Base-by-base conservation (phyloP, 1,284 basidiomycete species). In the Ceratobasidium sp. region DNA sequence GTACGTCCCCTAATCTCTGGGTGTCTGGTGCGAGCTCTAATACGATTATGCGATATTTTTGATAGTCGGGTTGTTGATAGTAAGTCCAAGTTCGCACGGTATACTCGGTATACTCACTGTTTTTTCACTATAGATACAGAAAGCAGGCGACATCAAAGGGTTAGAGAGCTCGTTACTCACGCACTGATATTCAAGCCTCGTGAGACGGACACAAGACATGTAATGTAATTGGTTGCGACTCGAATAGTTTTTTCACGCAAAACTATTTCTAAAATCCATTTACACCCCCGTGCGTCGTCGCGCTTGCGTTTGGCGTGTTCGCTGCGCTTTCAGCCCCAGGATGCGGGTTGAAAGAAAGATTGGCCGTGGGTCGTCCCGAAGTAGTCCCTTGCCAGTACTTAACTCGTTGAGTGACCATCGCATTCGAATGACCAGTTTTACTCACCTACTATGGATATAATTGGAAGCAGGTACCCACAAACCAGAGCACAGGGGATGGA, bases 401-500 rank as follows among this genome's bases (percentile, higher is more conserved):
- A 52, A 46, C n/a, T 6, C 19, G 59, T 49, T 2, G 40, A 19
- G 5, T n/a, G 29, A 4, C 9, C 43, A 8, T 9, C 15, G 6
- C 6, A n/a, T 49, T 44, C 22, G 37, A 66, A 40, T 44, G 32
- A 19, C 8, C 8, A 37, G 37, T 37, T 37, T 37, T 37, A 37
- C 37, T 37, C 37, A 37, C 37, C 37, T 37, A 37, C 37, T 49
- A 11, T 29, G 32, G 22, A 66, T 2, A 25, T 17, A 19, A 25
- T 29, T 17, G 64, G 22, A 7, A 66, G 64, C 22, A 66, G 64
- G 40, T 66, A 22, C 43, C 19, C n/a, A n/a, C n/a, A n/a, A n/a
- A n/a, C n/a, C n/a, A n/a, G n/a, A 94, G 81, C 32, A 93, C 81
- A 0, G 93, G 91, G 0, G 92, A 88, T 77, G 91, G 93, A 0